Evolutionary conservation across 441 rosid species (phyloP).

Genomic region (Euphorbia schlechtendalii): DNA sequence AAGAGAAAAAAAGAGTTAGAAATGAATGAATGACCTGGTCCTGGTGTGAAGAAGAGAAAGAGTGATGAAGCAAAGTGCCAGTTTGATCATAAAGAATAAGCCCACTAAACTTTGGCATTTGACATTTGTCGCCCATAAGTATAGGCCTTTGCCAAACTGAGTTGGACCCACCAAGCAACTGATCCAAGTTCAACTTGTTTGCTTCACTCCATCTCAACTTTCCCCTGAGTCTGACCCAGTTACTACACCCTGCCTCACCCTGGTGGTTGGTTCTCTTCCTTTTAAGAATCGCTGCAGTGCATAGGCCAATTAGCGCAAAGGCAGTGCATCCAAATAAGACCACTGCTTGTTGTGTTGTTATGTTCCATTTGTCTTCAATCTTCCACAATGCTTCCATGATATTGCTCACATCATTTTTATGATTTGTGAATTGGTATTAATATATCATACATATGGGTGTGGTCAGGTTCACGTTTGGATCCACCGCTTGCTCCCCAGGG

Average conservation of each 20-base stretch:
- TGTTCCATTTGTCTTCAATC: conserved; percentile 52
- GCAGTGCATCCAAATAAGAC: conserved; percentile 38
- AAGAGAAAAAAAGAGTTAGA: too few species aligned
- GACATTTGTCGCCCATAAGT: conserved; percentile 82
- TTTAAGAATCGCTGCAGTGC: conserved; percentile 34
- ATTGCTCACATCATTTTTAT: too few species aligned
- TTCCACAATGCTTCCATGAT: conserved; percentile 64
- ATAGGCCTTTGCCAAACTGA: conserved; percentile 81
- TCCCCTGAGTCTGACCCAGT: conserved; percentile 38
- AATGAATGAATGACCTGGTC: too few species aligned
- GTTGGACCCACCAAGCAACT: conserved; percentile 27
- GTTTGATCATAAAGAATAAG: conserved; percentile 64
- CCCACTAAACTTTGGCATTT: conserved; percentile 73
- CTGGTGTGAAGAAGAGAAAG: conserved; percentile 13
- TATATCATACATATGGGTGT: background rate
- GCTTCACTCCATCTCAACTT: conserved; percentile 65
- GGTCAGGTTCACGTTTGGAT: conserved; percentile 42
- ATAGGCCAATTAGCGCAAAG: conserved; percentile 35
- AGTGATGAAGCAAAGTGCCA: conserved; percentile 28
- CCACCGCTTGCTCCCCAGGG: conserved; percentile 33
- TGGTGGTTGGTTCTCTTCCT: conserved; percentile 36
- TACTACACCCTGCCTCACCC: too few species aligned
- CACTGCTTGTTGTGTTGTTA: conserved; percentile 43
- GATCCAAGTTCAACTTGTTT: conserved; percentile 33
- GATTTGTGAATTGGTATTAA: background rate